These are phyloP conservation scores for Trichoderma harzianum DNA, from an alignment of 2,329 filamentous ascomycete species.

Conservation along the genomic window DNA sequence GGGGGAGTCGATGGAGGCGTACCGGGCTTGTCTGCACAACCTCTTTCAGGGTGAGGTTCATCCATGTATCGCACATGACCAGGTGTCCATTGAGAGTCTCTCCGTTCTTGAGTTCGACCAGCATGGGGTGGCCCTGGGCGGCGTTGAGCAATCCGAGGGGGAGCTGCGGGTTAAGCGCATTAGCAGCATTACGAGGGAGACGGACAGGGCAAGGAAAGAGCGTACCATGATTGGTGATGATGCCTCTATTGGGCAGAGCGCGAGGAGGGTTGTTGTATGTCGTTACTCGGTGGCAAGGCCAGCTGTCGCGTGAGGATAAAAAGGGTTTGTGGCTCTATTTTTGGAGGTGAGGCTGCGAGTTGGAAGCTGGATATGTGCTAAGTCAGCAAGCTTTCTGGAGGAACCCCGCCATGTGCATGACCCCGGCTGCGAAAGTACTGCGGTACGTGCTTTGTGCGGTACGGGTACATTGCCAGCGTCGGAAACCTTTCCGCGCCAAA, in stretches of 20 bases:
- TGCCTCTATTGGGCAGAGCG: constrained; percentile 6
- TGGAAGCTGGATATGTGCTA: neutral
- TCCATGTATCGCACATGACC: constrained; percentile 98
- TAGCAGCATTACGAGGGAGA: constrained; percentile 1
- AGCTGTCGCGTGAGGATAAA: neutral
- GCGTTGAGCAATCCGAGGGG: constrained; percentile 85
- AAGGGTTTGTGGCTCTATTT: neutral
- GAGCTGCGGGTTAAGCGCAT: constrained; percentile 43
- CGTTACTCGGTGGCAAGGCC: neutral
- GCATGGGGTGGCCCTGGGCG: constrained; percentile 95
- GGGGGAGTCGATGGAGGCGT: constrained; percentile 26
- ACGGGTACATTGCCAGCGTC: neutral
- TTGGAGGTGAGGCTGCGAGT: neutral
- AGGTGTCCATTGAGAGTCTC: constrained; percentile 96
- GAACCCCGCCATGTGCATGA: constrained; percentile 30
- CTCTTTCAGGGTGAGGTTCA: constrained; percentile 97
- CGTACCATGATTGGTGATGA: constrained; percentile 15
- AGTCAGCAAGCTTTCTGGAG: constrained; percentile 3
- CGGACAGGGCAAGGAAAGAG: neutral
- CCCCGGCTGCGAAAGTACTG: constrained; percentile 24
- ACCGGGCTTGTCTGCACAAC: constrained; percentile 92
- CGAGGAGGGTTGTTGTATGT: neutral
- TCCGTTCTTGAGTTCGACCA: constrained; percentile 95
- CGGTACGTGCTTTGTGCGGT: neutral
- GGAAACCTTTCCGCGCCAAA: constrained; percentile 17